Evolutionary conservation across 192 early-diverging fungal species (phyloP), one percentile per base, ranked within the genome.

Genomic region (Linnemannia schmuckeri): DNA sequence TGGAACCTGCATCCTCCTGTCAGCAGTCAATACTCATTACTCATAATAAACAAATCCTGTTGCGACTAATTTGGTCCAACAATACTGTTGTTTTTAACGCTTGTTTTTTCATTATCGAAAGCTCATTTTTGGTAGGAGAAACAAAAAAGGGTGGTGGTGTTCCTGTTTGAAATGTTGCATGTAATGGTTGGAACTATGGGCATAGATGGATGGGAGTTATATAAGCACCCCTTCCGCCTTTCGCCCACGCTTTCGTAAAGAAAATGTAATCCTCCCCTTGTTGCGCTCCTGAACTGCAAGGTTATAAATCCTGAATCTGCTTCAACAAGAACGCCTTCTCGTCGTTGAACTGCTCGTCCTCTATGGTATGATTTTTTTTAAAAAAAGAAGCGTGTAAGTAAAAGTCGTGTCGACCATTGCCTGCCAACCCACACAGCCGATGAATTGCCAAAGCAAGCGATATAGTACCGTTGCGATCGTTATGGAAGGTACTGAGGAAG

Each of bases 271-370:
- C 38, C 24, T 71, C 42, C 40, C 70, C 6, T 42, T 41, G 5
- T 69, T 6, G 40, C 5, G 20, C 63, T 61, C 61, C 76, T 15
- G 42, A 46, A 38, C 46, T n/a, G 30, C 15, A 22, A 27, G 12
- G 37, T 75, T 76, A 76, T 15, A 93, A 74, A 38, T 89, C 90
- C 83, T 93, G 79, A 88, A 99, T 98, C 79, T 98, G 96, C 81
- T 95, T 97, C 75, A 98, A 92, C 75, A 99, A 90, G 84, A 98
- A 99, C 7, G 95, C 94, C 90, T 99, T 99, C 83, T 99, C 98
- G 89, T 99, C 98, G 80, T 97, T 97, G 88, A 99, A 99, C 89
- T 97, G 97, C 91, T 99, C 98, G 91, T 99, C 98, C 84, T 97
- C 97, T 97, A 79, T 41, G 63, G 18, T n/a, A 66, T 13, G 22